Percentiles rank a stretch among this genome's conserved stretches.
Evolutionary conservation across 169 alveolate genomes (phyloP).

Genomic region (Plasmodium gaboni): DNA sequence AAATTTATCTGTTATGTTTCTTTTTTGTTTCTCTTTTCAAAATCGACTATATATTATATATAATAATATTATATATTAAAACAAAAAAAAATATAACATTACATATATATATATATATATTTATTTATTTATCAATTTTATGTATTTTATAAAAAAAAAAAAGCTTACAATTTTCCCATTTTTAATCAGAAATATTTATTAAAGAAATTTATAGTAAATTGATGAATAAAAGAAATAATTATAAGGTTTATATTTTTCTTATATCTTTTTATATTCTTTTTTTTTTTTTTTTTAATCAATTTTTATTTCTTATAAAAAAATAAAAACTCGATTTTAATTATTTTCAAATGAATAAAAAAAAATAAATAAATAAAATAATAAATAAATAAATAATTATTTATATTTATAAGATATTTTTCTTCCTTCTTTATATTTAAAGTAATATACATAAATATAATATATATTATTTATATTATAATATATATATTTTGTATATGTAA

Average conservation of each 20-base stretch:
- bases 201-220: background rate
- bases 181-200: background rate
- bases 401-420: too few relatives aligned
- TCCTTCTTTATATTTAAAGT: too few relatives aligned
- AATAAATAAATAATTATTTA: too few relatives aligned
- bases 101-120: background rate
- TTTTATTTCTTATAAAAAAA: background rate
- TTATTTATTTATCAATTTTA: background rate
- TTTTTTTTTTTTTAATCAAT: background rate
- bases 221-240: background rate
- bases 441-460: too few relatives aligned
- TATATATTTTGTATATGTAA: too few relatives aligned
- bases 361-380: too few relatives aligned
- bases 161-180: slow-evolving; percentile 78
- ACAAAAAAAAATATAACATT: background rate
- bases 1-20: too few relatives aligned
- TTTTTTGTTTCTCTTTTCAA: too few relatives aligned
- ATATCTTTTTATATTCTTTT: too few relatives aligned
- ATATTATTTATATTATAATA: too few relatives aligned
- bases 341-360: too few relatives aligned
- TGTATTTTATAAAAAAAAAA: background rate
- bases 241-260: background rate
- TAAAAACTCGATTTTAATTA: too few relatives aligned
- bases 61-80: background rate
- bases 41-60: background rate